A percentile compares a stretch with the other conserved stretches of the same genome.
These are phyloP conservation scores for Circinella umbellata DNA, from an alignment of 371 early-diverging fungal genomes.

Conservation along the genomic window DNA sequence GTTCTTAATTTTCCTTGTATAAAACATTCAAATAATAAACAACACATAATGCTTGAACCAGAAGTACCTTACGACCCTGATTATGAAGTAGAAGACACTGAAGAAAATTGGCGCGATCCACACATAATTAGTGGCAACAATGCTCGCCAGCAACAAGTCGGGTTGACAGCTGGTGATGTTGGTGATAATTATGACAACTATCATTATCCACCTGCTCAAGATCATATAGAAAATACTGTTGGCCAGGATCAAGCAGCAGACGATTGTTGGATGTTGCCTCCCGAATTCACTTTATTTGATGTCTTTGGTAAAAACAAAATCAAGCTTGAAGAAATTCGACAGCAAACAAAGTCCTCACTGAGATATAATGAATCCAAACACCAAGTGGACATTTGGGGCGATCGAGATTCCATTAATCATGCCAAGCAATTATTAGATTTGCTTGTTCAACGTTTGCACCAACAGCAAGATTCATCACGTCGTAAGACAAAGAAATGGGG, in stretches of 20 bases:
- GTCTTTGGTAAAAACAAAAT: conserved; percentile 26
- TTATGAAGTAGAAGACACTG: conserved; percentile 14
- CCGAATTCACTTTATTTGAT: conserved; percentile 22
- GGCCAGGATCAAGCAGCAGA: conserved; percentile 34
- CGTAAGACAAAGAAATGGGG: conserved; percentile 48
- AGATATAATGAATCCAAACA: conserved; percentile 37
- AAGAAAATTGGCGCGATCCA: conserved; percentile 6
- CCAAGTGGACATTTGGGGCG: conserved; percentile 56
- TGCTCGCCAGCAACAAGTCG: background rate
- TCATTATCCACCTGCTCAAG: no score
- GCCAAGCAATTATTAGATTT: conserved; percentile 34
- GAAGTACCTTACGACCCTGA: conserved; percentile 35
- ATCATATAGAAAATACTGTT: no score
- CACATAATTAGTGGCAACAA: background rate
- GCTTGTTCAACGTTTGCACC: conserved; percentile 17
- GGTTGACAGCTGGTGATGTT: background rate
- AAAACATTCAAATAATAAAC: no score
- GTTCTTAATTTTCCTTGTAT: no score
- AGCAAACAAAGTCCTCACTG: conserved; percentile 30
- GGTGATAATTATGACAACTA: background rate
- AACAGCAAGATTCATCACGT: background rate
- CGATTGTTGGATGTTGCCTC: conserved; percentile 49
- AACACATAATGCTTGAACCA: conserved; percentile 17
- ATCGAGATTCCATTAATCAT: conserved; percentile 20
- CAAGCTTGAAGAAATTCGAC: conserved; percentile 32